Conservation (phyloP, 306 rosid species). For the Cicer judaicum region DNA sequence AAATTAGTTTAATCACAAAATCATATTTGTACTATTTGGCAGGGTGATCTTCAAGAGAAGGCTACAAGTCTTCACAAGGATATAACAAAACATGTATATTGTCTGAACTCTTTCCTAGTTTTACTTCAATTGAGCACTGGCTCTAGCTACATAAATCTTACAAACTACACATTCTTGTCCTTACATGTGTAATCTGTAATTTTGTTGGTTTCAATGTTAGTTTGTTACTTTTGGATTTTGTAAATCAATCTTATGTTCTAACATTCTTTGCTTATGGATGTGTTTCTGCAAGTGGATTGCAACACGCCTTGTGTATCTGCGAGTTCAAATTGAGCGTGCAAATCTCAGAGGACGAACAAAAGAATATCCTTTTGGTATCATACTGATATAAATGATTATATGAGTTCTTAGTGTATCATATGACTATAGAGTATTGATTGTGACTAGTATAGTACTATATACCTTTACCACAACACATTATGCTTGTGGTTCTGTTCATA, state of each 20-base stretch:
- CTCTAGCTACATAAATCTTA: no score
- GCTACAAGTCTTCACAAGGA: slow-evolving; percentile 63
- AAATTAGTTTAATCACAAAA: slow-evolving; percentile 10
- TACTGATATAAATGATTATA: slow-evolving; percentile 8
- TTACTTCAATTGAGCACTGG: no score
- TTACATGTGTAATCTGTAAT: neutral
- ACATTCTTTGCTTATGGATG: slow-evolving; percentile 15
- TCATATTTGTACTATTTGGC: slow-evolving; percentile 26
- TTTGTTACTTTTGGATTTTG: neutral
- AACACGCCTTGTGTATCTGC: slow-evolving; percentile 37
- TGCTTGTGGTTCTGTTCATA: neutral
- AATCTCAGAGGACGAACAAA: slow-evolving; percentile 42
- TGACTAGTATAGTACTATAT: neutral
- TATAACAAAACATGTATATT: slow-evolving; percentile 68
- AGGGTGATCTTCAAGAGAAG: slow-evolving; percentile 78
- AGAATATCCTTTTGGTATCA: slow-evolving; percentile 51
- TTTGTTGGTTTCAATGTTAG: neutral
- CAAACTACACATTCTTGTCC: neutral
- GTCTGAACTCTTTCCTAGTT: neutral
- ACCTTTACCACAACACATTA: neutral
- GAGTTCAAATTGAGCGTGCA: slow-evolving; percentile 45
- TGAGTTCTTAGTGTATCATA: slow-evolving; percentile 25
- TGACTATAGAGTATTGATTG: slow-evolving; percentile 8
- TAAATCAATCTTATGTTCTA: neutral
- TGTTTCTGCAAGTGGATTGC: slow-evolving; percentile 44